Evolutionary conservation across 768 basidiomycete genomes (phyloP), one percentile per base, ranked within the genome.

Genomic region (Amyloporia xantha): DNA sequence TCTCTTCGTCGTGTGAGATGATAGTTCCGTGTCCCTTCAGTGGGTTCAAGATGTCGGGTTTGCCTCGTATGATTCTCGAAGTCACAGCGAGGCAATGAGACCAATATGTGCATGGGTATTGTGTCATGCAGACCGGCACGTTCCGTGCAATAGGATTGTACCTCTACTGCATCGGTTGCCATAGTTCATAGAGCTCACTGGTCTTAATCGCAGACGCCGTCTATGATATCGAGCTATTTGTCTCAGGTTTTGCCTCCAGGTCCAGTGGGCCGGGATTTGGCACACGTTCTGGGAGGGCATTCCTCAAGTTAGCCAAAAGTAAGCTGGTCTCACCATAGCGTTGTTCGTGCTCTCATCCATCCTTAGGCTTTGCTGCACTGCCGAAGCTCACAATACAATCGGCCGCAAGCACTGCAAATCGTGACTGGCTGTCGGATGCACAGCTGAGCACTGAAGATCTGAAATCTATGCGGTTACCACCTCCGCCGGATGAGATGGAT

Each of bases 231-330:
- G 81, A 85, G 37, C 68, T 91, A 0, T 84, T 80, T 41, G 70
- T 91, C 6, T 87, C 89, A 12, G 92, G 91, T 0, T 90, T 81
- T 55, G 89, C 85, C 0, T 73, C 81, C 13, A 78, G 72, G 41
- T 69, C 78, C 37, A 75, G 79, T 37, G 70, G 77, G 1, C 72
- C 78, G 2, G 82, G 82, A 46, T 68, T 73, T 38, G 75, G 81
- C 1, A 82, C 81, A 48, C 81, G 90, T 4, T 79, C 88, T 1
- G 90, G 92, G 52, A 74, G 78, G 12, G 79, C 87, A 1, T 86
- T 94, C 56, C 71, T 92, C 33, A 74, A 74, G 11, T 62, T 93
- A 27, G 92, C 91, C 9, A 89, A 7, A 33, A 41, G 36, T 25
- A 54, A 79, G 46, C 66, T 83, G n/a, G 59, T 68, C 10, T 58